Evolutionary conservation across 495 filamentous ascomycete genomes (phyloP).

Genomic region (Viridothelium virens): DNA sequence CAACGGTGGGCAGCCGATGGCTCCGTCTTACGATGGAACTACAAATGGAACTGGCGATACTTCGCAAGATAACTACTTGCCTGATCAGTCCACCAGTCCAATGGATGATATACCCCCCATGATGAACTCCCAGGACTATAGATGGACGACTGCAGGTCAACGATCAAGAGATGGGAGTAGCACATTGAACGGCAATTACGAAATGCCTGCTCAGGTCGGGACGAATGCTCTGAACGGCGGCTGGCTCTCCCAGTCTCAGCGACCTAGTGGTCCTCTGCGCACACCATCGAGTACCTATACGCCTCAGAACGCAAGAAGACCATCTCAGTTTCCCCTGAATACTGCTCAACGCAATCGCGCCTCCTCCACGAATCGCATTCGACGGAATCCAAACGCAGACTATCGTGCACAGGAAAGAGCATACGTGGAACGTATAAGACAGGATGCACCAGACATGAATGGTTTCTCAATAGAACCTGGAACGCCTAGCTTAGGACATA

Average conservation of each 20-base stretch:
- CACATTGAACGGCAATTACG: not conserved
- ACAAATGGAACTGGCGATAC: not conserved
- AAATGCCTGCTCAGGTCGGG: not conserved
- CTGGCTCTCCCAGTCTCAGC: not conserved
- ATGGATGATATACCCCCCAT: not conserved
- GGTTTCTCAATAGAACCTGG: slow-evolving; percentile 68
- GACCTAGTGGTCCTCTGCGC: slow-evolving; percentile 27
- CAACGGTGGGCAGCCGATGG: not conserved
- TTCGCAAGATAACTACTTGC: not conserved
- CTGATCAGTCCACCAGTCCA: not conserved
- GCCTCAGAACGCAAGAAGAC: slow-evolving; percentile 54
- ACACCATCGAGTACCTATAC: slow-evolving; percentile 68
- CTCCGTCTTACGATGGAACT: not conserved
- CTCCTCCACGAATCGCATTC: slow-evolving; percentile 38
- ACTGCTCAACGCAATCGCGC: slow-evolving; percentile 47
- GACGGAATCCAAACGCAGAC: slow-evolving; percentile 66
- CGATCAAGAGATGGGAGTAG: not conserved
- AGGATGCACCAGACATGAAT: slow-evolving; percentile 53
- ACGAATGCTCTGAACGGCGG: not conserved
- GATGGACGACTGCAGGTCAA: not conserved
- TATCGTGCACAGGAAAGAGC: slow-evolving; percentile 75
- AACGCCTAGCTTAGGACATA: slow-evolving; percentile 53
- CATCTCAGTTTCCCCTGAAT: slow-evolving; percentile 46
- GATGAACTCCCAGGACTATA: not conserved
- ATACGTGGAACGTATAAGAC: slow-evolving; percentile 67